Conservation (phyloP, 2,329 filamentous ascomycete genomes). For the Dothideomycetes sp. region DNA sequence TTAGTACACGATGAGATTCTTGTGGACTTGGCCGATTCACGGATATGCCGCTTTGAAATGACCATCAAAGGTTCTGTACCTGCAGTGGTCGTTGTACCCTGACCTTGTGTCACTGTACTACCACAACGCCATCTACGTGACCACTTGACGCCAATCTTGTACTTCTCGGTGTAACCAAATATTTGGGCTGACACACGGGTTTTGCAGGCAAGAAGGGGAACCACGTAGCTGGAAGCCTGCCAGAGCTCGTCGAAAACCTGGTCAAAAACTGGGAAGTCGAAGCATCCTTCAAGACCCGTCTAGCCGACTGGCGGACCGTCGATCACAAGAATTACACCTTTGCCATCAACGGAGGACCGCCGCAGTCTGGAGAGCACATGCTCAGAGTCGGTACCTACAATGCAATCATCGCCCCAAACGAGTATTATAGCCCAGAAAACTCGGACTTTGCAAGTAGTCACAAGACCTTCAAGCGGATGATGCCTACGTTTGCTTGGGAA, state of each 20-base stretch:
- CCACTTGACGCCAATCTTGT: too few species aligned
- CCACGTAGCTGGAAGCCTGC: slow-evolving; percentile 46
- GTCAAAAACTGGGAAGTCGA: slow-evolving; percentile 67
- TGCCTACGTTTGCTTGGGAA: slow-evolving; percentile 63
- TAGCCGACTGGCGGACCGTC: slow-evolving; percentile 56
- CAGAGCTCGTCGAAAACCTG: slow-evolving; percentile 54
- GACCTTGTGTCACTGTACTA: neutral
- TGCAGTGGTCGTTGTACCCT: neutral
- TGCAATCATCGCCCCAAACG: slow-evolving; percentile 51
- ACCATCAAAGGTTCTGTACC: neutral
- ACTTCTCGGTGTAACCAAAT: too few species aligned
- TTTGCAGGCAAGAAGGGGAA: slow-evolving; percentile 43
- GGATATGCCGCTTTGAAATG: too few species aligned
- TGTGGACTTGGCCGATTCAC: too few species aligned
- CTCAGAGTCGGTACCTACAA: slow-evolving; percentile 59
- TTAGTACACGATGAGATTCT: too few species aligned
- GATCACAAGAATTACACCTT: slow-evolving; percentile 50
- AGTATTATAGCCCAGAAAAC: slow-evolving; percentile 52
- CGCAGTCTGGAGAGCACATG: slow-evolving; percentile 52
- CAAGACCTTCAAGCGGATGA: slow-evolving; percentile 63
- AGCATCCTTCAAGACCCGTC: slow-evolving; percentile 53
- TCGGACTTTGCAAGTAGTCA: slow-evolving; percentile 54
- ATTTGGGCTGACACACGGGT: too few species aligned
- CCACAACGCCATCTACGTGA: neutral
- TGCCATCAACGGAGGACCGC: slow-evolving; percentile 49